Evolutionary conservation across 106 monocot species (phyloP), one percentile per base, ranked within the genome.

Genomic region (Dioscorea alata): DNA sequence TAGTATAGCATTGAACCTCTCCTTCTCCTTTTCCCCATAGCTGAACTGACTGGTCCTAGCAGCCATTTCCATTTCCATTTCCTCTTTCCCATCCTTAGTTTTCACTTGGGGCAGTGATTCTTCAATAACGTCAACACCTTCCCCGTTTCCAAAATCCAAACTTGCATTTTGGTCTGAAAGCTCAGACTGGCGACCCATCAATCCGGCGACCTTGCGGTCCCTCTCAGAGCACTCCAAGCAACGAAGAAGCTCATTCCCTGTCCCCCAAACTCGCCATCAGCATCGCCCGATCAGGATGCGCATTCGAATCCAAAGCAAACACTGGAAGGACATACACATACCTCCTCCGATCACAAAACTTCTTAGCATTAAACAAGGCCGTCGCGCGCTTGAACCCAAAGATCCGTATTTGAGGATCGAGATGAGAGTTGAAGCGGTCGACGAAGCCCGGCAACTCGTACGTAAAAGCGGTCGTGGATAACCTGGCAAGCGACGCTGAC

Each of bases 271-370:
- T 92, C 33, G 82, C 83, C 58, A 71, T 59, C 17, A 87, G 89
- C 23, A 71, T 83, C 81, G 87, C 97, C 17, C 85, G 57, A 60
- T 87, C 87, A 20, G 75, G 84, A 61, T 99, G 97, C 57, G 76
- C 61, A 33, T 70, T 81, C 1, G 81, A 79, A 63, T 93, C 97
- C 12, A 99, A 83, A 0, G 93, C 92, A 35, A 99, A 90, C 31
- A 99, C 79, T 4, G 97, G 97, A 14, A 99, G 79, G 31, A 99
- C 62, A 56, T 99, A 99, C 6, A 99, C 81, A 58, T 99, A 93
- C 78, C 93, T 64, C 31, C 97, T 66, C 53, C 93, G 75, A 35
- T 99, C 97, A 67, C 97, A 99, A 65, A 99, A 93, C 61, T 99
- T 99, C 81, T 99, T 99, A 15, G 99, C 89, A 57, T 75, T 99